A percentile compares a stretch with the other conserved stretches of the same genome.
Evolutionary conservation across 164 flowering plant genomes (phyloP).

Genomic region (Euptelea pleiosperma): DNA sequence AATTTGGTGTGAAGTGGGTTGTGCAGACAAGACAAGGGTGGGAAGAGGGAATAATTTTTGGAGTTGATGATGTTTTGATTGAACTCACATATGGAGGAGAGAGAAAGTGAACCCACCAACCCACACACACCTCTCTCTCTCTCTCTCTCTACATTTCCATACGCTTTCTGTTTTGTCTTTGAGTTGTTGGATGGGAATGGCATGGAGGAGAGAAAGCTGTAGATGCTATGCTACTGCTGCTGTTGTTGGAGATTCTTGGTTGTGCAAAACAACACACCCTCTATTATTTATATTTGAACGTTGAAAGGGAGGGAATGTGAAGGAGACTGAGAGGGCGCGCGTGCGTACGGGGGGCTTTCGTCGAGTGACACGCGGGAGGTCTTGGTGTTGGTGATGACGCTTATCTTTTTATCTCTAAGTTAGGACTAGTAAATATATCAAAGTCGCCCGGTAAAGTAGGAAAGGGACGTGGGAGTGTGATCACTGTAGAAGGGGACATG

Average conservation of each 20-base stretch:
- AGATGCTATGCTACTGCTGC: constrained; percentile 34
- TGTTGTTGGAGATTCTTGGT: no score
- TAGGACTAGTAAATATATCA: no score
- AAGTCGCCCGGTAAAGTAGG: no score
- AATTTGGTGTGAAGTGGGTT: constrained; percentile 6
- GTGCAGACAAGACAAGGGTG: constrained; percentile 32
- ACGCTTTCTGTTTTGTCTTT: constrained; percentile 39
- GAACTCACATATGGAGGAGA: constrained; percentile 17
- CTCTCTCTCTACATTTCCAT: background rate
- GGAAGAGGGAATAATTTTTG: constrained; percentile 34
- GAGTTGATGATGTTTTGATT: constrained; percentile 30
- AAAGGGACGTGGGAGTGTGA: no score
- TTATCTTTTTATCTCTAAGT: no score
- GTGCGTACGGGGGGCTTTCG: background rate
- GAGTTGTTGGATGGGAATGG: constrained; percentile 50
- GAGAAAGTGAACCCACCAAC: constrained; percentile 19
- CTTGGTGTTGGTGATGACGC: no score
- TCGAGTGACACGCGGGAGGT: no score
- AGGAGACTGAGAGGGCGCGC: background rate
- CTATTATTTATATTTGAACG: no score
- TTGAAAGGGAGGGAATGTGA: background rate
- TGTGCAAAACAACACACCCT: no score
- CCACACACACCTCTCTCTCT: background rate
- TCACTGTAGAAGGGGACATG: no score
- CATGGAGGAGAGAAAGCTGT: constrained; percentile 51